phyloP scores from a whole-genome alignment of 2,329 filamentous ascomycete genomes.

The Fusarium coicis region DNA sequence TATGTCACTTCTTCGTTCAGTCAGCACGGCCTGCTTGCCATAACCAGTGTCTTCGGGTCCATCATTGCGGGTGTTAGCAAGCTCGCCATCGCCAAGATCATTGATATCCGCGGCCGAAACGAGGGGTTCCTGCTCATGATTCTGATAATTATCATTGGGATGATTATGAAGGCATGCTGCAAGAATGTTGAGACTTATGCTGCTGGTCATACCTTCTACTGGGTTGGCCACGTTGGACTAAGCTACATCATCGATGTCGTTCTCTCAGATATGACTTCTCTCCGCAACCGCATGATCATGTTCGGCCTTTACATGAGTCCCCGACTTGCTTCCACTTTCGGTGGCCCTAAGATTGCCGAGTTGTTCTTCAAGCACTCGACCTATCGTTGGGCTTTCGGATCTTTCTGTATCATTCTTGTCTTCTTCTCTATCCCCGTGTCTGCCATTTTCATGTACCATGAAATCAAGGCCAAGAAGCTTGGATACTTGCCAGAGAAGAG shows the following conservation, averaged over 20 bases:
- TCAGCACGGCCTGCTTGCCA: slow-evolving; percentile 72
- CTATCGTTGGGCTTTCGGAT: slow-evolving; percentile 60
- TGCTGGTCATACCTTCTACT: slow-evolving; percentile 72
- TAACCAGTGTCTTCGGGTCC: slow-evolving; percentile 69
- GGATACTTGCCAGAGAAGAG: slow-evolving; percentile 55
- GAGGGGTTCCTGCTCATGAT: slow-evolving; percentile 58
- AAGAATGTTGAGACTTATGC: slow-evolving; percentile 67
- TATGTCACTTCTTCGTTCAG: slow-evolving; percentile 75
- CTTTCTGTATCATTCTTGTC: slow-evolving; percentile 72
- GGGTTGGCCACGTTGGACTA: slow-evolving; percentile 62
- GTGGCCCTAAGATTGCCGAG: slow-evolving; percentile 44
- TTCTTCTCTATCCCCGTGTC: slow-evolving; percentile 69
- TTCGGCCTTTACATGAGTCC: slow-evolving; percentile 57
- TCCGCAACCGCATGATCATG: slow-evolving; percentile 57
- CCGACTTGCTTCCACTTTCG: slow-evolving; percentile 57
- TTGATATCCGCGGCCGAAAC: slow-evolving; percentile 60
- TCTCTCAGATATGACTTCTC: slow-evolving; percentile 56
- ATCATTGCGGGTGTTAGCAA: slow-evolving; percentile 53
- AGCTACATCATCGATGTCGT: slow-evolving; percentile 56
- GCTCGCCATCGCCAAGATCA: slow-evolving; percentile 58
- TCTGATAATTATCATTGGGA: slow-evolving; percentile 60
- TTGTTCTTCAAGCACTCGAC: slow-evolving; percentile 38
- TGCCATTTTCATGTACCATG: slow-evolving; percentile 64
- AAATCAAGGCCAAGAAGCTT: slow-evolving; percentile 63
- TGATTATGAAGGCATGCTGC: slow-evolving; percentile 72